Base-by-base conservation (phyloP, 148 eudicot species). In the Spergularia marina region DNA sequence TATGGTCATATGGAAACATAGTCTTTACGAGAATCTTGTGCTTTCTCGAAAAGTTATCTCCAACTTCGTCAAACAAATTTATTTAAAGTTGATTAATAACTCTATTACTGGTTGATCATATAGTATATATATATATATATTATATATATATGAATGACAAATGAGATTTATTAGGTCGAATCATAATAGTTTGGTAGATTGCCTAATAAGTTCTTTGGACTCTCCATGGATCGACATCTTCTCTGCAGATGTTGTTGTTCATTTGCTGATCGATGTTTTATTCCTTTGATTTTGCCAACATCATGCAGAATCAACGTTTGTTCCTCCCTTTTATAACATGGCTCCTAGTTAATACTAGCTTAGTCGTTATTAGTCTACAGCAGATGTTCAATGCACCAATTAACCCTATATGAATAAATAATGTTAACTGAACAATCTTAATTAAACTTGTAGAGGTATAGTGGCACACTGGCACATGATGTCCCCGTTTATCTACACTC, bases 121-220 rank as follows among this genome's bases (percentile, higher is more conserved):
- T 68, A 53, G 16, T 68, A 15, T 68, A 68, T 58, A 10, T n/a
- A n/a, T n/a, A n/a, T n/a, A n/a, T n/a, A n/a, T n/a, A n/a, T n/a
- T n/a, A n/a, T n/a, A 16, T 11, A 36, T 41, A 23, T 25, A 15
- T 51, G 56, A n/a, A 57, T 56, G 34, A 71, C 47, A 67, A 62
- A 40, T 52, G 56, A 58, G 81, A 72, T 72, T 72, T 59, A 78
- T 72, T 59, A 78, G 39, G n/a, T 72, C 39, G 72, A 78, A 72
- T 78, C 65, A 65, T 6, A 44, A 60, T 65, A 72, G 81, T 78
- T 78, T 57, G 81, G 81, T 73, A 56, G 54, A 66, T 57, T 78
- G 81, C 76, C 81, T 72, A 78, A 78, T 72, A 78, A 78, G 72
- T 78, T 78, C 44, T 65, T 56, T 65, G 81, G 81, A 78, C 81